Base-by-base conservation (phyloP, 116 monocot species). In the Iris pallida region DNA sequence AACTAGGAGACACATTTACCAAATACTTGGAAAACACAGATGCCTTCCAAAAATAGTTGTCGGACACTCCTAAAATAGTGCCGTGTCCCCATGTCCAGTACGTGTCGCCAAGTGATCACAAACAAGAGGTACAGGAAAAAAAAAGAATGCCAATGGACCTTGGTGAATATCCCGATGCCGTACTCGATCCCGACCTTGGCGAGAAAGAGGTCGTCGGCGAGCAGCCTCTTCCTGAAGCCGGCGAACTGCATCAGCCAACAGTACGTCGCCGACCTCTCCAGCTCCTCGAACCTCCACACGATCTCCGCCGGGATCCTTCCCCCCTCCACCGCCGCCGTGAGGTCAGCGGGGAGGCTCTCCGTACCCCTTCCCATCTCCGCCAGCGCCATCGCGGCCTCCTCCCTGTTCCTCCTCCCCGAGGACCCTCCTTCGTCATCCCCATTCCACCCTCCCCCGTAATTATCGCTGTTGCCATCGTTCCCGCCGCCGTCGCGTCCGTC, bases 111-210 rank as follows among this genome's bases (percentile, higher is more conserved):
- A n/a, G n/a, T n/a, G n/a, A n/a, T n/a, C n/a, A n/a, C n/a, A n/a
- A n/a, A n/a, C n/a, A n/a, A n/a, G n/a, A n/a, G n/a, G n/a, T n/a
- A n/a, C n/a, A n/a, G n/a, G n/a, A n/a, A n/a, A n/a, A n/a, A n/a
- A n/a, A n/a, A n/a, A n/a, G n/a, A n/a, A n/a, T n/a, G n/a, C n/a
- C n/a, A n/a, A n/a, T n/a, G n/a, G n/a, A 93, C 89, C 86, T 89
- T 89, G 5, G 93, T 81, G 78, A 89, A 75, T 61, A 93, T 75
- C 1, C 89, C 93, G 20, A 93, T 86, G 6, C 89, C 93, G 47
- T 89, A 93, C 78, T 93, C 93, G 75, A 93, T 93, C 65, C 63
- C 81, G 17, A 89, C 79, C 73, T 93, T 93, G n/a, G 93, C 82
- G 20, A 93, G 55, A 59, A 93, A 93, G 49, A 93, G 81, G 63